phyloP scores from a whole-genome alignment of 805 yeast species.

The Pichia membranifaciens region DNA sequence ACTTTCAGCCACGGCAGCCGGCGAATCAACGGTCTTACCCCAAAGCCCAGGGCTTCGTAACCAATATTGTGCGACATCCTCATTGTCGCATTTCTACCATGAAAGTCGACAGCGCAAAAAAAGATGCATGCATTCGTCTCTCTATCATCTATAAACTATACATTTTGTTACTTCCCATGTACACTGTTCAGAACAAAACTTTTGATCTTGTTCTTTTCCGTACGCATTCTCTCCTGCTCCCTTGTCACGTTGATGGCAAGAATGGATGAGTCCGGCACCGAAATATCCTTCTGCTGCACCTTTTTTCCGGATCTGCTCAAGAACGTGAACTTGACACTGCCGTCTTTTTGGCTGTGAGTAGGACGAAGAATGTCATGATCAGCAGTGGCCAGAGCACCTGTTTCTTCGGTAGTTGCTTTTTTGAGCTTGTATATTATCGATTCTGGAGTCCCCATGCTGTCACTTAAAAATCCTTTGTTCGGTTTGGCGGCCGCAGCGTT shows the following conservation, averaged over 20 bases:
- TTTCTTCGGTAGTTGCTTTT: conserved; percentile 4
- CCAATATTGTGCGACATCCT: conserved; percentile 2
- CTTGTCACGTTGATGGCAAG: conserved; percentile 46
- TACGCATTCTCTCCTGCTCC: conserved; percentile 47
- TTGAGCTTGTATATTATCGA: conserved; percentile 24
- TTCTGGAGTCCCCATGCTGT: conserved; percentile 30
- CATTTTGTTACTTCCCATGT: background rate
- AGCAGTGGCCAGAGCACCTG: background rate
- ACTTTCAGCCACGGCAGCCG: background rate
- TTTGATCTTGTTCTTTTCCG: conserved; percentile 26
- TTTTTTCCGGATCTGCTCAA: conserved; percentile 50
- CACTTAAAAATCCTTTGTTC: conserved; percentile 3
- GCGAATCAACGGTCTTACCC: conserved; percentile 6
- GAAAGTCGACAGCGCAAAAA: no score
- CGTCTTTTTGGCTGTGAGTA: no score
- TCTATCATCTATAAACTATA: background rate
- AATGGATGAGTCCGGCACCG: conserved; percentile 47
- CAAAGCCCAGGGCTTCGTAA: conserved; percentile 10
- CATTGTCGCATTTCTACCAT: background rate
- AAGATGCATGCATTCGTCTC: no score
- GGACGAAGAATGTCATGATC: no score
- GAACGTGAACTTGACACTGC: conserved; percentile 38
- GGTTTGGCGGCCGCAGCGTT: conserved; percentile 30
- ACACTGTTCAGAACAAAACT: conserved; percentile 44
- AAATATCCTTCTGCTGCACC: conserved; percentile 38